Evolutionary conservation across 305 asterid genomes (phyloP).

Genomic region (Striga hermonthica): DNA sequence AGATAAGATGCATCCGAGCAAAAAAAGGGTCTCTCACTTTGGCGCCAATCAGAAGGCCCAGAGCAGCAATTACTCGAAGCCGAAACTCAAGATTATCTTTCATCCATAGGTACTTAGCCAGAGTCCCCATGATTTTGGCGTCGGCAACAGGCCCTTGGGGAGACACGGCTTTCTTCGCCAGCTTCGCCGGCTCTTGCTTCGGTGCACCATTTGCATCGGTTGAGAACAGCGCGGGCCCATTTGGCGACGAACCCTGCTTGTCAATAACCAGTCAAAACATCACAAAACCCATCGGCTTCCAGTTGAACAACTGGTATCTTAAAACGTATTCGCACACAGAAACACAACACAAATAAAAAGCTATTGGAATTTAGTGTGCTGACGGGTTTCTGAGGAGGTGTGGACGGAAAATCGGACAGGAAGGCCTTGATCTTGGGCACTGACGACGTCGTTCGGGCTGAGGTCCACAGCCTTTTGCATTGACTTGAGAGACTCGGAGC

Average conservation of each 20-base stretch:
- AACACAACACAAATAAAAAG: background rate
- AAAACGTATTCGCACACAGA: no score
- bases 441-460: slow-evolving; percentile 44
- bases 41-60: slow-evolving; percentile 84
- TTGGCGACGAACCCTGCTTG: slow-evolving; percentile 43
- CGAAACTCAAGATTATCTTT: slow-evolving; percentile 78
- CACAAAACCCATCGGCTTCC: background rate
- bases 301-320: no score
- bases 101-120: slow-evolving; percentile 85
- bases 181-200: slow-evolving; percentile 41
- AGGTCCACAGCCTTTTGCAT: slow-evolving; percentile 40
- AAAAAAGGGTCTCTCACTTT: slow-evolving; percentile 45
- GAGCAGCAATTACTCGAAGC: slow-evolving; percentile 75
- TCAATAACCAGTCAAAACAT: slow-evolving; percentile 26
- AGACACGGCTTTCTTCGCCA: slow-evolving; percentile 35
- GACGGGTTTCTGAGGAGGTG: slow-evolving; percentile 51
- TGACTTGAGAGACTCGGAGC: slow-evolving; percentile 40
- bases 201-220: slow-evolving; percentile 50
- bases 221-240: slow-evolving; percentile 61
- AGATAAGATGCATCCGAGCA: background rate
- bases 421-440: slow-evolving; percentile 54
- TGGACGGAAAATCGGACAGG: slow-evolving; percentile 60
- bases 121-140: slow-evolving; percentile 60
- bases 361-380: slow-evolving; percentile 13
- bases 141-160: slow-evolving; percentile 50